phyloP scores from a whole-genome alignment of 257 asterid species.

The Penstemon newberryi region DNA sequence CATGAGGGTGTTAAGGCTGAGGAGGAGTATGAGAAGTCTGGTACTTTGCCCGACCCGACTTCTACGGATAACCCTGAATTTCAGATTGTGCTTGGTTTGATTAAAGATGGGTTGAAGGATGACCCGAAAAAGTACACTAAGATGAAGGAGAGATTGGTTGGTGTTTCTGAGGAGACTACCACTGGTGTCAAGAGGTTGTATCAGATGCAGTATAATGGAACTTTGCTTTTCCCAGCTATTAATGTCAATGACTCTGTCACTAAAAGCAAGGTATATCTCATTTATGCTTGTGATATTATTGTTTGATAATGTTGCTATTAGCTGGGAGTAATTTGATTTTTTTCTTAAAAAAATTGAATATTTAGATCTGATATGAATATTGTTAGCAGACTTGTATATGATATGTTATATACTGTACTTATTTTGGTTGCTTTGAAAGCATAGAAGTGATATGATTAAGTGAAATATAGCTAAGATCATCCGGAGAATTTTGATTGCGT shows the following conservation, averaged over 20 bases:
- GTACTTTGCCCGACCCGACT: constrained; percentile 4
- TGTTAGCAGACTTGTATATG: too few species aligned
- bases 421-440: background rate
- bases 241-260: background rate
- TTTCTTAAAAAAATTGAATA: too few species aligned
- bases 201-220: constrained; percentile 2
- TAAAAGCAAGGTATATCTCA: background rate
- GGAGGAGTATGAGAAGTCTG: constrained; percentile 11
- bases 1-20: constrained; percentile 19
- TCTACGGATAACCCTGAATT: constrained; percentile 14
- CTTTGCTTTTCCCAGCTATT: background rate
- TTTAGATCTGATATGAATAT: too few species aligned
- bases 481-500: too few species aligned
- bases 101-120: constrained; percentile 3
- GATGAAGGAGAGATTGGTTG: constrained; percentile 5
- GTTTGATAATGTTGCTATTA: too few species aligned
- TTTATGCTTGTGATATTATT: too few species aligned
- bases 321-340: too few species aligned
- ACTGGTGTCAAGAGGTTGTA: constrained; percentile 3
- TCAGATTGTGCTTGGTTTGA: constrained; percentile 4
- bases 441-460: too few species aligned
- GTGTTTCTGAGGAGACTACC: constrained; percentile 1
- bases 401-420: too few species aligned
- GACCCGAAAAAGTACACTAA: background rate
- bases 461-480: too few species aligned